Conservation (phyloP, 495 filamentous ascomycete genomes). For the Endocarpon pusillum region DNA sequence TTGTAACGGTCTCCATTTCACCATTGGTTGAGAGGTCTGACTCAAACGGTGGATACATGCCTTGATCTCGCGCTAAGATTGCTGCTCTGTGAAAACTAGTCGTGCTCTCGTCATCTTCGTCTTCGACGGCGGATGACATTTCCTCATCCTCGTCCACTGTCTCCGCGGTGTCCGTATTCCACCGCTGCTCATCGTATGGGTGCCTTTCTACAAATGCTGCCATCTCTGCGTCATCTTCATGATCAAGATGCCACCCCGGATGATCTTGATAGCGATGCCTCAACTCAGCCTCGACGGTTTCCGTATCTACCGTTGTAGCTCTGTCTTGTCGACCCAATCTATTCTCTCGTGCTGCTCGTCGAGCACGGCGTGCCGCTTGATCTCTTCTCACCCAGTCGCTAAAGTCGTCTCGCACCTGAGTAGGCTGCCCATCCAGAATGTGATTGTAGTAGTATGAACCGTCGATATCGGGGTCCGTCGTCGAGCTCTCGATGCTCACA, state of each 20-base stretch:
- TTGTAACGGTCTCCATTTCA: not conserved
- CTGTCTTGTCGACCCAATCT: constrained; percentile 12
- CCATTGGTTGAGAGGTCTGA: not conserved
- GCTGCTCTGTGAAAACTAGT: not conserved
- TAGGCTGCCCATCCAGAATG: constrained; percentile 13
- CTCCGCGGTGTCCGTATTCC: constrained; percentile 2
- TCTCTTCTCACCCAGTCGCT: constrained; percentile 11
- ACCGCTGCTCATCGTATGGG: not conserved
- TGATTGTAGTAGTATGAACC: constrained; percentile 21
- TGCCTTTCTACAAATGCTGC: constrained; percentile 8
- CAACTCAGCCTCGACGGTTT: constrained; percentile 25
- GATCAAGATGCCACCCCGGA: constrained; percentile 2
- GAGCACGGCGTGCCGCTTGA: constrained; percentile 4
- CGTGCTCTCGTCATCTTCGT: not conserved
- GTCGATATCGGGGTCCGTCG: constrained; percentile 21
- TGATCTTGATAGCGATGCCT: constrained; percentile 7
- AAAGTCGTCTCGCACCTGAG: constrained; percentile 10
- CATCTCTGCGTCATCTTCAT: constrained; percentile 11
- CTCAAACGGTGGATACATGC: not conserved
- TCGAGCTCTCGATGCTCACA: constrained; percentile 17
- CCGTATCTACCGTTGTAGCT: constrained; percentile 20
- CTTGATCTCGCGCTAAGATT: not conserved
- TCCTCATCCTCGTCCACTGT: constrained; percentile 10
- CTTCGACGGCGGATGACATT: not conserved
- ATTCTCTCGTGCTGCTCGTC: constrained; percentile 2